These are phyloP conservation scores for Oryza punctata DNA, from an alignment of 176 grass and related monocot species.

Conservation along the genomic window DNA sequence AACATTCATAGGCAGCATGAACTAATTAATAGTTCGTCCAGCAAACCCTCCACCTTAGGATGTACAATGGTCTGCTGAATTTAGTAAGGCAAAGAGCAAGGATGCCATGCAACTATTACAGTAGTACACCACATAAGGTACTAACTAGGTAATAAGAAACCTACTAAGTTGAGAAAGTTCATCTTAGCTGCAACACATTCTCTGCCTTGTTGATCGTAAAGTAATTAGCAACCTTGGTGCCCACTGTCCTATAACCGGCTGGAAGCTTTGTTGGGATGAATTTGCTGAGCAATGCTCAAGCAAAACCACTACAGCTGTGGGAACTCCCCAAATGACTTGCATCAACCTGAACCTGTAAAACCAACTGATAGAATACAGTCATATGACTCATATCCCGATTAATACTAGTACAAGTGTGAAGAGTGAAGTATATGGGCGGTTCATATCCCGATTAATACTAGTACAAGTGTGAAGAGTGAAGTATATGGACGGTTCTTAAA, in stretches of 20 bases:
- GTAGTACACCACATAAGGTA: not conserved
- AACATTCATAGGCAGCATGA: no score
- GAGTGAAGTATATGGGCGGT: no score
- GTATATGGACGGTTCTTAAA: no score
- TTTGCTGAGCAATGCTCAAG: no score
- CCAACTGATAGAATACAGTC: not conserved
- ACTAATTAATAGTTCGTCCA: not conserved
- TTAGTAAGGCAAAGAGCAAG: not conserved
- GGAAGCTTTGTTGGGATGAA: no score
- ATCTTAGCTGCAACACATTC: slow-evolving; percentile 41
- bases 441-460: not conserved
- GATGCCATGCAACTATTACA: not conserved
- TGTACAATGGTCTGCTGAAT: slow-evolving; percentile 37
- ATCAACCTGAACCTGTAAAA: slow-evolving; percentile 33
- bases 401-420: not conserved
- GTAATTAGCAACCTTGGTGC: slow-evolving; percentile 37
- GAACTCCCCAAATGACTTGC: slow-evolving; percentile 39
- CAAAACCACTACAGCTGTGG: no score
- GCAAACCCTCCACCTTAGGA: slow-evolving; percentile 27
- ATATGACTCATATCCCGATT: not conserved
- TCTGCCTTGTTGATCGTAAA: slow-evolving; percentile 35
- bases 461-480: no score
- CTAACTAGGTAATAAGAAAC: slow-evolving; percentile 41
- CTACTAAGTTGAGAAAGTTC: slow-evolving; percentile 50
- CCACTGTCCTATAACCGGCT: no score